phyloP scores from a whole-genome alignment of 1,284 basidiomycete genomes.

The Thelephora terrestris region DNA sequence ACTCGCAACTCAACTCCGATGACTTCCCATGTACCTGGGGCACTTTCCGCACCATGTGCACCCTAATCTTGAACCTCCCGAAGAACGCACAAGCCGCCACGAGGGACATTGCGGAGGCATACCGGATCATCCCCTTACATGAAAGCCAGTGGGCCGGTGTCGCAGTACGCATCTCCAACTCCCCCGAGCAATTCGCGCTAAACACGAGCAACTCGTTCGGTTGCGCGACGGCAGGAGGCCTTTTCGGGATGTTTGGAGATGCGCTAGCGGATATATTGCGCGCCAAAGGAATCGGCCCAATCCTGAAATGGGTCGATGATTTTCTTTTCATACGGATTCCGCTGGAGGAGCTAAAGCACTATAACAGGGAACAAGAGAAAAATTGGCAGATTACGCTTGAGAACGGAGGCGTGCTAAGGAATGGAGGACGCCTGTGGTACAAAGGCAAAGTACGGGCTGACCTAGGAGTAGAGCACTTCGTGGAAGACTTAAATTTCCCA shows the following conservation, averaged over 20 bases:
- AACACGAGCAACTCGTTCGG: slow-evolving; percentile 24
- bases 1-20: slow-evolving; percentile 7
- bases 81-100: slow-evolving; percentile 13
- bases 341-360: no score
- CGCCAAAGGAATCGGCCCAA: slow-evolving; percentile 20
- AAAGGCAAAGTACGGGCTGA: slow-evolving; percentile 4
- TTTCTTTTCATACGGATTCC: slow-evolving; percentile 26
- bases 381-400: slow-evolving; percentile 6
- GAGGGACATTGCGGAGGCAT: slow-evolving; percentile 13
- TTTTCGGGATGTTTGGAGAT: slow-evolving; percentile 22
- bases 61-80: slow-evolving; percentile 9
- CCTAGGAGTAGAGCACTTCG: slow-evolving; percentile 11
- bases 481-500: slow-evolving; percentile 6
- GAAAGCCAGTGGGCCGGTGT: slow-evolving; percentile 12
- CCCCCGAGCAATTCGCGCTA: background rate
- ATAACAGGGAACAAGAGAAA: slow-evolving; percentile 12
- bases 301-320: slow-evolving; percentile 33
- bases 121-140: slow-evolving; percentile 14
- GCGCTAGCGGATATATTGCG: slow-evolving; percentile 22
- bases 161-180: background rate
- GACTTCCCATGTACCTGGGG: slow-evolving; percentile 14
- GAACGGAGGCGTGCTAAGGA: slow-evolving; percentile 9
- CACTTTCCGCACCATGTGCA: slow-evolving; percentile 11
- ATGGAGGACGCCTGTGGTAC: slow-evolving; percentile 4
- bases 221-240: slow-evolving; percentile 17